phyloP scores from a whole-genome alignment of 192 early-diverging fungal species.

The Dissophora ornata region DNA sequence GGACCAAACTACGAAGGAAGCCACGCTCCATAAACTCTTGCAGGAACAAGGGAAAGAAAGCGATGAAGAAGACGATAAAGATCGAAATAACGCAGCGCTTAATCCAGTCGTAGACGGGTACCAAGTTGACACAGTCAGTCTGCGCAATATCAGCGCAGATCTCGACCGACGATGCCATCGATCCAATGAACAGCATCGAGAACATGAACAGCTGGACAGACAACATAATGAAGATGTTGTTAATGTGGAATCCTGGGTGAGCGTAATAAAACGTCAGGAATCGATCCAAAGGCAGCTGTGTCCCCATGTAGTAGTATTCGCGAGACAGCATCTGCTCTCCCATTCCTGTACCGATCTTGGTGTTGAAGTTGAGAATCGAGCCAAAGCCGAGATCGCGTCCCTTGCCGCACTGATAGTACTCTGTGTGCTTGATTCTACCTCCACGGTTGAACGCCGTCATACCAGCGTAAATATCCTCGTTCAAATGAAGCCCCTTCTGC shows the following conservation, averaged over 20 bases:
- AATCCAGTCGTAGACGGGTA: slow-evolving; percentile 84
- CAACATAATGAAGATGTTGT: slow-evolving; percentile 88
- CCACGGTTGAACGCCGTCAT: slow-evolving; percentile 90
- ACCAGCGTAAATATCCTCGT: slow-evolving; percentile 94
- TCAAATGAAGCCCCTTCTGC: slow-evolving; percentile 89
- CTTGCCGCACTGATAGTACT: slow-evolving; percentile 93
- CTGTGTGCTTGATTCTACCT: slow-evolving; percentile 88
- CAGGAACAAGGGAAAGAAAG: slow-evolving; percentile 83
- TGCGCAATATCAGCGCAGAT: slow-evolving; percentile 69
- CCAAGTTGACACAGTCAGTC: slow-evolving; percentile 78
- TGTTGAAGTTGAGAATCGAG: slow-evolving; percentile 89
- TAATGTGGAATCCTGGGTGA: slow-evolving; percentile 90
- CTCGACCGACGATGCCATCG: slow-evolving; percentile 71
- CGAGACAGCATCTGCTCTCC: slow-evolving; percentile 94
- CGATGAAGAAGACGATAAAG: slow-evolving; percentile 82
- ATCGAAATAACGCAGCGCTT: slow-evolving; percentile 84
- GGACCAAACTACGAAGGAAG: slow-evolving; percentile 74
- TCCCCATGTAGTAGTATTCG: slow-evolving; percentile 91
- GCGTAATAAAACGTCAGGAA: slow-evolving; percentile 92
- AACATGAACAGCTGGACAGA: slow-evolving; percentile 85
- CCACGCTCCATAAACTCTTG: slow-evolving; percentile 90
- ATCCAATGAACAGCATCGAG: slow-evolving; percentile 79
- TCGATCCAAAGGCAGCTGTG: slow-evolving; percentile 84
- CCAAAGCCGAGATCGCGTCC: slow-evolving; percentile 91
- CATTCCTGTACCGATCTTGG: slow-evolving; percentile 94